Evolutionary conservation across 129 eudicot species (phyloP).

Genomic region (Escallonia rubra): DNA sequence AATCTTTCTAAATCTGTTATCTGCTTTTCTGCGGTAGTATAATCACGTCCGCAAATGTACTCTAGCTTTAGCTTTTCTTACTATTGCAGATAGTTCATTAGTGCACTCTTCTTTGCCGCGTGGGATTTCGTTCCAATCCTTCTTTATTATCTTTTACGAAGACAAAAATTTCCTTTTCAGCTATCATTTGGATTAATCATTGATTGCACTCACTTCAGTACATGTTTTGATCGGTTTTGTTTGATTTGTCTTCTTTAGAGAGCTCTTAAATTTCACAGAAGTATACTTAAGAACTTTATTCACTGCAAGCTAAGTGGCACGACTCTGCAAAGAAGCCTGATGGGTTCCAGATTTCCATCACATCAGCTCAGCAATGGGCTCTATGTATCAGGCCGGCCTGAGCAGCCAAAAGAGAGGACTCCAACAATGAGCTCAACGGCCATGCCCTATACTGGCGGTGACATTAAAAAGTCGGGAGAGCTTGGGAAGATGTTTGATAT

Average conservation of each 20-base stretch:
- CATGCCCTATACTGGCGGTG: constrained; percentile 87
- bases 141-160: not conserved
- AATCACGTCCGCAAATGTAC: no score
- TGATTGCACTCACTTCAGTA: not conserved
- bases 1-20: no score
- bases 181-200: not conserved
- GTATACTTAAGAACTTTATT: not conserved
- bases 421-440: constrained; percentile 81
- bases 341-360: constrained; percentile 85
- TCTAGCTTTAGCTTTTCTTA: no score
- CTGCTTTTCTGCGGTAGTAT: no score
- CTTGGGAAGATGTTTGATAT: constrained; percentile 82
- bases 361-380: constrained; percentile 85
- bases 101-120: not conserved
- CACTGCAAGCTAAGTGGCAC: not conserved
- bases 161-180: not conserved
- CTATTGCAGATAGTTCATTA: no score
- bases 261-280: not conserved
- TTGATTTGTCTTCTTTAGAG: constrained; percentile 15
- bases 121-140: not conserved
- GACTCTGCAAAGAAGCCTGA: constrained; percentile 11
- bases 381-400: constrained; percentile 83
- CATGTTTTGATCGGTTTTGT: not conserved
- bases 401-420: constrained; percentile 75
- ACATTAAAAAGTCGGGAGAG: constrained; percentile 74